phyloP scores from a whole-genome alignment of 2,329 filamentous ascomycete species.

The Calonectria pteridis region DNA sequence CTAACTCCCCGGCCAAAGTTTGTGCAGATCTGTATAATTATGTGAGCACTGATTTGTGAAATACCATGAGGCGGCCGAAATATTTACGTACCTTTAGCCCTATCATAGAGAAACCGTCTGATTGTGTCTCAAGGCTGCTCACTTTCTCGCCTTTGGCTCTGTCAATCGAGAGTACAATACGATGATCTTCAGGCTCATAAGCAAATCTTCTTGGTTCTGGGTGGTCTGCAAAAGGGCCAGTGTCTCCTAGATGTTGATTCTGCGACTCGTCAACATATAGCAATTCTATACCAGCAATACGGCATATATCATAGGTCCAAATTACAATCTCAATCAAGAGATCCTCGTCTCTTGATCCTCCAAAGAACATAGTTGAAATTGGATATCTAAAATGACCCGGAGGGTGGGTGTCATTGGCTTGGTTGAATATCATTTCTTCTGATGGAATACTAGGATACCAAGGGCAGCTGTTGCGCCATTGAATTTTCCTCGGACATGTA shows the following conservation, averaged over 20 bases:
- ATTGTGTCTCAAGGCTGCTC: constrained; percentile 14
- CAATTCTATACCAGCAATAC: constrained; percentile 30
- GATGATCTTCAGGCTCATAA: not conserved
- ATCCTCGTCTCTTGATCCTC: not conserved
- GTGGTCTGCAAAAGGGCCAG: constrained; percentile 10
- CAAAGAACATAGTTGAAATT: constrained; percentile 23
- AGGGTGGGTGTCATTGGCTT: not conserved
- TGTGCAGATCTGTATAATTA: constrained; percentile 16
- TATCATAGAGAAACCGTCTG: not conserved
- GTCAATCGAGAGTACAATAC: constrained; percentile 15
- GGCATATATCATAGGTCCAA: constrained; percentile 17
- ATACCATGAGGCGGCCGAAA: not conserved
- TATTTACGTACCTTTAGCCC: constrained; percentile 26
- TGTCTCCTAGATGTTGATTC: constrained; percentile 21
- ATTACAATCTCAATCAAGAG: constrained; percentile 18
- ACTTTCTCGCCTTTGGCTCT: constrained; percentile 23
- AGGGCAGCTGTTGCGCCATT: constrained; percentile 22
- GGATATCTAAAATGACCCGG: not conserved
- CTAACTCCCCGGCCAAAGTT: constrained; percentile 11
- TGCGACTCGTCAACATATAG: constrained; percentile 9
- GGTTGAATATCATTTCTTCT: constrained; percentile 14
- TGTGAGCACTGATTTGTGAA: not conserved
- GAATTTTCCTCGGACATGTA: not conserved
- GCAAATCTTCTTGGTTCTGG: not conserved
- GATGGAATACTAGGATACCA: constrained; percentile 30